Percentiles rank a stretch among this genome's conserved stretches.
Evolutionary conservation across 139 green algal genomes (phyloP).

Genomic region (Mesotaenium endlicherianum): DNA sequence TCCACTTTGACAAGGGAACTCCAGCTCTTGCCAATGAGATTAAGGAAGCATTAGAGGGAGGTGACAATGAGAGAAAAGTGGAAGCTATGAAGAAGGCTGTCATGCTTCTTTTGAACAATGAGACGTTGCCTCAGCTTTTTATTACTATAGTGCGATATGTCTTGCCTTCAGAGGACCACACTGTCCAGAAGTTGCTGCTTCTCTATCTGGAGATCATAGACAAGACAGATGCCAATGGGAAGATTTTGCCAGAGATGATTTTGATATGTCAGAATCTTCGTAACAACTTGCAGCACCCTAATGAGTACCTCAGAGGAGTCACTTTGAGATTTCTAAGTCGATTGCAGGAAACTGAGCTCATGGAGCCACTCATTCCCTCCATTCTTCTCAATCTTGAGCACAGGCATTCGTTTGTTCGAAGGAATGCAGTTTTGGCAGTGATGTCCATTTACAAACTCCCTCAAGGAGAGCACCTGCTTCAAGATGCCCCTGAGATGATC

Average conservation of each 20-base stretch:
- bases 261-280: conserved; percentile 99
- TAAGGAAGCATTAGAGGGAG: conserved; percentile 88
- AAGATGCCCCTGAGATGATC: conserved; percentile 90
- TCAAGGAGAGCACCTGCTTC: conserved; percentile 87
- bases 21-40: conserved; percentile 78
- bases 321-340: conserved; percentile 96
- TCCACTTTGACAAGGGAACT: conserved; percentile 80
- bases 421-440: conserved; percentile 93
- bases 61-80: conserved; percentile 76
- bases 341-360: conserved; percentile 93
- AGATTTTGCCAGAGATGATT: conserved; percentile 99
- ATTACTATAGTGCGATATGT: conserved; percentile 99
- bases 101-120: conserved; percentile 86
- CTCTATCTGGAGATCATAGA: conserved; percentile 99
- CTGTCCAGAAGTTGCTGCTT: conserved; percentile 96
- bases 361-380: conserved; percentile 94
- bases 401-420: conserved; percentile 92
- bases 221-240: conserved; percentile 92
- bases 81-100: conserved; percentile 94
- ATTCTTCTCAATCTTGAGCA: conserved; percentile 95
- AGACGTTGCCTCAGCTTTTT: conserved; percentile 94
- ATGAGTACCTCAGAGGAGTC: conserved; percentile 95
- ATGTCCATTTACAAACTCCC: conserved; percentile 89
- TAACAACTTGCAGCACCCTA: conserved; percentile 99
- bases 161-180: conserved; percentile 94